Evolutionary conservation across 441 rosid species (phyloP), one percentile per base, ranked within the genome.

Genomic region (Lepidium campestre): DNA sequence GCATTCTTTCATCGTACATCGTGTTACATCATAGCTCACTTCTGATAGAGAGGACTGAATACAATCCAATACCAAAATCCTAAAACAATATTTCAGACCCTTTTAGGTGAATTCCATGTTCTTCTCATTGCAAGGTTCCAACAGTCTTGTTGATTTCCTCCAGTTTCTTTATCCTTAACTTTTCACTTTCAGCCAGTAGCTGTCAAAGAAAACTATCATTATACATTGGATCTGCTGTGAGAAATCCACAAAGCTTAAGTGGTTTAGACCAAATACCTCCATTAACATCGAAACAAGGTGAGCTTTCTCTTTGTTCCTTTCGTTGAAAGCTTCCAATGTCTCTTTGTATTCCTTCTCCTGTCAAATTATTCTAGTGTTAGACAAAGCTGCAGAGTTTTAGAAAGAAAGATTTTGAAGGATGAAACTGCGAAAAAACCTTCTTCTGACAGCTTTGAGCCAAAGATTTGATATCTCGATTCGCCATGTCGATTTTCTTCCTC

Each of bases 291-390:
- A 37, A 45, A 82, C 83, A 10, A 90, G 85, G 63, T 78, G 85
- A 72, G 85, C 62, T 68, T 87, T 87, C 62, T 87, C 94, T 67
- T 79, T 85, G 77, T 67, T 86, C 81, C 81, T 90, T 67, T 84
- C 89, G 27, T 85, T 90, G 72, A 86, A 86, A 49, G 87, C 83
- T 65, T 86, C 88, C 45, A 87, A 29, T 59, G 88, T 84, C 34
- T 87, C 97, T 71, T 78, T 85, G 46, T 87, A 85, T 71, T 87
- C 94, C 78, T 80, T 90, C 77, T 85, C 93, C 96, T 87, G 81
- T 22, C 22, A 4, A 40, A 8, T 22, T 54, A 25, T 13, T 32
- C 55, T 49, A 35, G 44, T 7, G 3, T 10, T 35, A 59, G 49
- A 42, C 10, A 59, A 15, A 49, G 31, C n/a, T 57, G 4, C 17